Evolutionary conservation across 768 basidiomycete genomes (phyloP).

Genomic region (Macrolepiota dolichaula): DNA sequence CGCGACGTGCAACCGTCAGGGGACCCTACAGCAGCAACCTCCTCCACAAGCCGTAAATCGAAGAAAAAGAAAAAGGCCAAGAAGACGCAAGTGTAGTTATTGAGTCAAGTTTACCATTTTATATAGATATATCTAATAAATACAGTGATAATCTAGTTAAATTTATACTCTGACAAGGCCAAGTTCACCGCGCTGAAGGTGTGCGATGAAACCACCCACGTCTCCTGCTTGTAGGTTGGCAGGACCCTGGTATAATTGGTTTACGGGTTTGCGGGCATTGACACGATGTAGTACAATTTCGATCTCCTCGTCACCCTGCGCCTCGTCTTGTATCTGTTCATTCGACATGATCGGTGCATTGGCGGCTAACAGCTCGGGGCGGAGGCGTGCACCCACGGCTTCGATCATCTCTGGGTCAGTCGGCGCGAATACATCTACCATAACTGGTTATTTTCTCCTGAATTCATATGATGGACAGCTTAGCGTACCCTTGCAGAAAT

Average conservation of each 20-base stretch:
- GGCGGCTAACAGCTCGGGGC: conserved; percentile 19
- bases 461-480: background rate
- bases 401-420: conserved; percentile 24
- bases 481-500: conserved; percentile 21
- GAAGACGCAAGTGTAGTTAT: conserved; percentile 17
- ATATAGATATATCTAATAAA: background rate
- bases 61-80: conserved; percentile 35
- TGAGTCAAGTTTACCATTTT: background rate
- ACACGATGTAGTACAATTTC: conserved; percentile 13
- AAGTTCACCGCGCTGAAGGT: conserved; percentile 13
- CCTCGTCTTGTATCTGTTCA: conserved; percentile 18
- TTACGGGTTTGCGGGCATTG: conserved; percentile 18
- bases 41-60: conserved; percentile 9
- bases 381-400: conserved; percentile 22
- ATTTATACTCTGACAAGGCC: conserved; percentile 13
- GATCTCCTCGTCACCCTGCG: conserved; percentile 17
- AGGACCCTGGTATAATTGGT: conserved; percentile 16
- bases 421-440: conserved; percentile 23
- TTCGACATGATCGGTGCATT: conserved; percentile 19
- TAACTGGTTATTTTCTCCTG: background rate
- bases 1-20: background rate
- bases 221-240: conserved; percentile 13
- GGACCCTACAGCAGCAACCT: conserved; percentile 2
- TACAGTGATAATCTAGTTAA: background rate
- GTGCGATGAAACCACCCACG: conserved; percentile 15